Percentiles rank a stretch among this genome's conserved stretches.
These are phyloP conservation scores for Trichoderma aggressivum DNA, from an alignment of 2,329 filamentous ascomycete species.

Conservation along the genomic window DNA sequence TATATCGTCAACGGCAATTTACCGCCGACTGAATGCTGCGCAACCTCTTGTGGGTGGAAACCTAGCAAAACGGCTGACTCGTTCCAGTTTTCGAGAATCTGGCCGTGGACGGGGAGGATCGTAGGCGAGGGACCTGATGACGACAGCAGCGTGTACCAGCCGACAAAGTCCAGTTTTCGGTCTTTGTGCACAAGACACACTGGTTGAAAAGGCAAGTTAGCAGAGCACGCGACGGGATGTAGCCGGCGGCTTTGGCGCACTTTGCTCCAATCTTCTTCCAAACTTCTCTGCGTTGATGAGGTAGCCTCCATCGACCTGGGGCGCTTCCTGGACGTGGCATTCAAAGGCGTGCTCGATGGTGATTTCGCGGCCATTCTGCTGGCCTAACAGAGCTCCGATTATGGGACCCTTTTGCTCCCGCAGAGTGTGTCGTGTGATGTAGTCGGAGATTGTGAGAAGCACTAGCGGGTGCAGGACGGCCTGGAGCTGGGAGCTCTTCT, in stretches of 20 bases:
- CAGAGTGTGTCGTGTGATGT: slow-evolving; percentile 86
- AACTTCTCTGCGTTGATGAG: slow-evolving; percentile 72
- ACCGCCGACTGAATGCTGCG: slow-evolving; percentile 60
- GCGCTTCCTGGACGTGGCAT: slow-evolving; percentile 54
- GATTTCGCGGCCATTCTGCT: slow-evolving; percentile 85
- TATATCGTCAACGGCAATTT: slow-evolving; percentile 89
- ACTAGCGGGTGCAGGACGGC: slow-evolving; percentile 89
- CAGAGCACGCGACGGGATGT: neutral
- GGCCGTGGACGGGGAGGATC: slow-evolving; percentile 72
- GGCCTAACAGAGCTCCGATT: slow-evolving; percentile 82
- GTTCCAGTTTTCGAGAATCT: slow-evolving; percentile 71
- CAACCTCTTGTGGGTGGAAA: slow-evolving; percentile 68
- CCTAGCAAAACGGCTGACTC: slow-evolving; percentile 85
- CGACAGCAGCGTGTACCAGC: slow-evolving; percentile 83
- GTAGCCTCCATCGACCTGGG: slow-evolving; percentile 52
- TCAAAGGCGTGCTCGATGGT: slow-evolving; percentile 94
- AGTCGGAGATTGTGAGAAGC: slow-evolving; percentile 93
- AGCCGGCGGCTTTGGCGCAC: slow-evolving; percentile 48
- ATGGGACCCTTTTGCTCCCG: slow-evolving; percentile 72
- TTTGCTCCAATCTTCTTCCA: slow-evolving; percentile 73
- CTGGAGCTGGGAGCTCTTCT: slow-evolving; percentile 70
- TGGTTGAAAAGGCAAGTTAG: slow-evolving; percentile 36
- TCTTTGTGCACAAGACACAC: slow-evolving; percentile 87
- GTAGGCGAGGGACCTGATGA: slow-evolving; percentile 65
- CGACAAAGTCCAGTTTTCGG: slow-evolving; percentile 79